Evolutionary conservation across 805 yeast genomes (phyloP).

Genomic region (Wickerhamomyces ciferrii): DNA sequence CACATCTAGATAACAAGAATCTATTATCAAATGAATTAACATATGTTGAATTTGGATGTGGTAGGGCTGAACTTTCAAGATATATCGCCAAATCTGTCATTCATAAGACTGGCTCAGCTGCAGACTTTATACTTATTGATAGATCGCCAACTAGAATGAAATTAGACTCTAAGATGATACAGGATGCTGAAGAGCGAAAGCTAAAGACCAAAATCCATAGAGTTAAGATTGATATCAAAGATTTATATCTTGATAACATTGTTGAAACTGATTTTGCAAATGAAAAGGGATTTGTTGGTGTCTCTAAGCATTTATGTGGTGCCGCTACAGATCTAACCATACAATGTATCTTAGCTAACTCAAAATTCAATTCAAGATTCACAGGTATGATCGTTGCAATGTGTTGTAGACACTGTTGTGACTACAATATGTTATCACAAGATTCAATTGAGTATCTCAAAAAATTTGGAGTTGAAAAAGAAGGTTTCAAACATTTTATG

Average conservation of each 20-base stretch:
- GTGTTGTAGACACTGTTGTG: constrained; percentile 89
- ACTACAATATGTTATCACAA: constrained; percentile 47
- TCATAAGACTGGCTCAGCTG: constrained; percentile 12
- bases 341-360: constrained; percentile 47
- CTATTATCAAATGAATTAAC: constrained; percentile 31
- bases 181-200: constrained; percentile 37
- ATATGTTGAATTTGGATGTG: constrained; percentile 85
- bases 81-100: constrained; percentile 38
- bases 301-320: constrained; percentile 90
- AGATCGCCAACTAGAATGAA: constrained; percentile 76
- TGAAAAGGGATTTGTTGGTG: constrained; percentile 39
- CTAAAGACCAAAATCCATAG: constrained; percentile 37
- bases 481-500: constrained; percentile 42
- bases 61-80: constrained; percentile 78
- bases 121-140: constrained; percentile 59
- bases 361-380: constrained; percentile 25
- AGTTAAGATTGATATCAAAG: constrained; percentile 75
- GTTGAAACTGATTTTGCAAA: constrained; percentile 22
- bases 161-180: constrained; percentile 60
- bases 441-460: constrained; percentile 11
- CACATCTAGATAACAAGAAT: constrained; percentile 43
- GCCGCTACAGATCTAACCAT: constrained; percentile 89
- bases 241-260: constrained; percentile 48
- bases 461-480: constrained; percentile 19
- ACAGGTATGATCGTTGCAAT: constrained; percentile 75